Evolutionary conservation across 176 grass and related monocot species (phyloP), one percentile per base, ranked within the genome.

Genomic region (Coix lacrymajobi): DNA sequence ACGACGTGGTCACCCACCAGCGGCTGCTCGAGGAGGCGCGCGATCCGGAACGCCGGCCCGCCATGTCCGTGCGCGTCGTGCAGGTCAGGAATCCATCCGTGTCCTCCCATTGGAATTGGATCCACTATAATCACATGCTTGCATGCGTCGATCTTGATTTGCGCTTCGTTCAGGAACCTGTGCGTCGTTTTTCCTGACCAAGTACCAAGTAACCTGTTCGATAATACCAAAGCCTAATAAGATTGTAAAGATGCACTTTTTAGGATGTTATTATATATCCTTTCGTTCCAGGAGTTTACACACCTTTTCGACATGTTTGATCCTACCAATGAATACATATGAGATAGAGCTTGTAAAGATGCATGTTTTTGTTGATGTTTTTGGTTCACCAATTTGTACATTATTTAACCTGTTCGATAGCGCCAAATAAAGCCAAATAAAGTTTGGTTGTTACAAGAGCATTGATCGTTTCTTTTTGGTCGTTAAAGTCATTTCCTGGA

Each of bases 1-100:
- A 95, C 72, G 92, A 95, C 71, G 89, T 91, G 76, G 30, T 95
- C 25, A 92, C 75, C 69, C 92, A 95, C 79, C 85, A 89, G 54
- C 66, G 88, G 32, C 83, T 94, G 73, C 87, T 95, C 36, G 68
- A 92, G 87, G 57, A 81, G 73, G 92, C 90, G 6, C 87, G 81
- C 36, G 84, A 88, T 39, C 77, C 87, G 16, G 67, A 41, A 12
- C 85, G 83, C 63, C 77, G 48, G 14, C 90, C 76, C 0, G 85
- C 88, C 66, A 44, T 90, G 63, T 85, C 83, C 7, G 88, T 96
- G 49, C 88, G 88, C 79, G 83, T 88, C 20, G 75, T 90, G 52
- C 88, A 90, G 85, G 91, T 90, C 63, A 69, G 62, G 31, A 22
- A 80, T 84, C 84, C 60, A 66, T 43, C 77, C 29, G 15, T 41